A percentile compares a stretch with the other conserved stretches of the same genome.
Evolutionary conservation across 1,284 basidiomycete genomes (phyloP).

Genomic region (Irpex sp.): DNA sequence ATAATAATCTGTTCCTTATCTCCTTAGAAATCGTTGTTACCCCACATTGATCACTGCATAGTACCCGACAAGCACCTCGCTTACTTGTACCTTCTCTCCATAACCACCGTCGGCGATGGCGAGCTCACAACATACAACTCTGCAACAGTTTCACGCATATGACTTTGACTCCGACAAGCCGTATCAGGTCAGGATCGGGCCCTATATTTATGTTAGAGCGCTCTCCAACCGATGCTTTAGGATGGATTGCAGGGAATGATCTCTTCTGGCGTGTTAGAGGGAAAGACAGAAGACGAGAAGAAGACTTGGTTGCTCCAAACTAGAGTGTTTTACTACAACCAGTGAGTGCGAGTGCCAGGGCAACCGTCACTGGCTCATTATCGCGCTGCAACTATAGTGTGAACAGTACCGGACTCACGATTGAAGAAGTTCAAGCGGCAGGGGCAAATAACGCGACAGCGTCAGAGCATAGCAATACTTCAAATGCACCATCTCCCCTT

Average conservation of each 20-base stretch:
- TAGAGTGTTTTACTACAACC: conserved; percentile 71
- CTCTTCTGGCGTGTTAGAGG: conserved; percentile 35
- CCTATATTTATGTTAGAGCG: not conserved
- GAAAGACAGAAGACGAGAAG: conserved; percentile 36
- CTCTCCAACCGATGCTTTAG: conserved; percentile 30
- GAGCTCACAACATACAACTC: not conserved
- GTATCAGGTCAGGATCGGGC: conserved; percentile 47
- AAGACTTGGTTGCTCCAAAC: conserved; percentile 49
- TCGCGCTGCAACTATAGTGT: conserved; percentile 10
- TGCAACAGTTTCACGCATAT: conserved; percentile 27
- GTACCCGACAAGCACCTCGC: not conserved
- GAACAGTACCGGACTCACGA: conserved; percentile 17
- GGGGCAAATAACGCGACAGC: not conserved
- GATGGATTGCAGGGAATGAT: conserved; percentile 61
- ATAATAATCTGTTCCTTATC: not conserved
- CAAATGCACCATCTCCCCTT: not conserved
- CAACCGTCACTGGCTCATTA: not conserved
- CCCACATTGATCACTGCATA: not conserved
- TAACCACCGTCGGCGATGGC: not conserved
- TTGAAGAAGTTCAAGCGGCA: conserved; percentile 19
- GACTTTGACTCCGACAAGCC: conserved; percentile 52
- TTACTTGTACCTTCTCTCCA: not conserved
- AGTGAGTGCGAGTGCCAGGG: conserved; percentile 34
- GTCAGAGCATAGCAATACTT: not conserved
- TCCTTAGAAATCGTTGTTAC: not conserved